Percentiles rank a stretch among this genome's conserved stretches.
These are phyloP conservation scores for Zalerion maritima DNA, from an alignment of 495 filamentous ascomycete genomes.

Conservation along the genomic window DNA sequence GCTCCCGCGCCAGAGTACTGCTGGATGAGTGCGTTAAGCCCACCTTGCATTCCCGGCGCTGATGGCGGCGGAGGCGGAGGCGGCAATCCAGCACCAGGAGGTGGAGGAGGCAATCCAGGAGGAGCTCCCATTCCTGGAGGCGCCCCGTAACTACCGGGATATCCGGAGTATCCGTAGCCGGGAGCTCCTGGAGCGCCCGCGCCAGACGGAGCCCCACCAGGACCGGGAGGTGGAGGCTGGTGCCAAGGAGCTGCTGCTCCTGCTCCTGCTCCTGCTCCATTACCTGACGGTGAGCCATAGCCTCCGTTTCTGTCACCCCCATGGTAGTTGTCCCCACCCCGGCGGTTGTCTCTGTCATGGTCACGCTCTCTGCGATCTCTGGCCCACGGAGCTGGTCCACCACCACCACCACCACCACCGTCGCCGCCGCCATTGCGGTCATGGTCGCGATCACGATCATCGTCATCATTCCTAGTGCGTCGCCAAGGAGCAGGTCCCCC, in stretches of 20 bases:
- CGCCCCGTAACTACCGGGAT: constrained; percentile 45
- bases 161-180: constrained; percentile 39
- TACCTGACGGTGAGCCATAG: constrained; percentile 14
- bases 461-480: constrained; percentile 26
- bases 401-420: constrained; percentile 19
- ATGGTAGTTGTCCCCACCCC: constrained; percentile 11
- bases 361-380: constrained; percentile 49
- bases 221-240: constrained; percentile 40
- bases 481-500: constrained; percentile 77
- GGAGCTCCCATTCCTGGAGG: constrained; percentile 40
- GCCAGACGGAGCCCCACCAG: constrained; percentile 30
- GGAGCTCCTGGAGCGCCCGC: constrained; percentile 19
- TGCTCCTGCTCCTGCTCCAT: constrained; percentile 18
- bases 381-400: constrained; percentile 35
- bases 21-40: constrained; percentile 50
- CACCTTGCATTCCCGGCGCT: constrained; percentile 43
- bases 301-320: constrained; percentile 13
- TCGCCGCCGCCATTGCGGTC: constrained; percentile 19
- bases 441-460: too few species aligned
- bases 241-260: constrained; percentile 58
- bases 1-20: constrained; percentile 43
- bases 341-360: constrained; percentile 24
- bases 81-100: constrained; percentile 31
- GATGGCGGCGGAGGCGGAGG: too few species aligned
- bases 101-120: constrained; percentile 46